phyloP scores from a whole-genome alignment of 2,329 filamentous ascomycete species.

The Nakataea oryzae region DNA sequence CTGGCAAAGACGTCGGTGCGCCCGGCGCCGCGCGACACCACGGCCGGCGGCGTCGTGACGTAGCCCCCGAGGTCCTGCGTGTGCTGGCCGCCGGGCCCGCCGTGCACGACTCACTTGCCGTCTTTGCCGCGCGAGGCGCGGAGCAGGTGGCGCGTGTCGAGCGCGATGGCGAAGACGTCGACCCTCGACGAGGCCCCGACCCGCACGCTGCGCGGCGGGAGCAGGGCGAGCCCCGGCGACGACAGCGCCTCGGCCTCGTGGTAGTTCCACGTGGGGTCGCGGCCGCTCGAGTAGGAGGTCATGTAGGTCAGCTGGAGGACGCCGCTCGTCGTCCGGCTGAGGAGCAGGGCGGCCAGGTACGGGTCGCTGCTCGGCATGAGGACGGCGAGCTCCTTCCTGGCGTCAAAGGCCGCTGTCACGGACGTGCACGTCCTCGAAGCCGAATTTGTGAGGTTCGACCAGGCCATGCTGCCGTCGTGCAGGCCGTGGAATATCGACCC shows the following conservation, averaged over 20 bases:
- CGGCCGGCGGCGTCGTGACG: not conserved
- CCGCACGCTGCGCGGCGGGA: not conserved
- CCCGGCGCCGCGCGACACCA: not conserved
- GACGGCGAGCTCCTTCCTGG: not conserved
- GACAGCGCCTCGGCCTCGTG: not conserved
- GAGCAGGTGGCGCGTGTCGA: not conserved
- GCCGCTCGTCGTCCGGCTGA: no score
- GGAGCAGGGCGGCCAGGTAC: not conserved
- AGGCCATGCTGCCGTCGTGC: not conserved
- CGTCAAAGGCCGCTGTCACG: not conserved
- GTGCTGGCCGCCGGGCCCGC: not conserved
- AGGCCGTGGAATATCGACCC: rapidly evolving
- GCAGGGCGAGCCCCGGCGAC: not conserved
- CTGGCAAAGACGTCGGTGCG: not conserved
- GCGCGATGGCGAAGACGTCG: not conserved
- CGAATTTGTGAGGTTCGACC: no score
- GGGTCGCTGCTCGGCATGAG: not conserved
- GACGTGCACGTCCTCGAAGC: no score
- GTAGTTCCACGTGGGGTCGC: not conserved
- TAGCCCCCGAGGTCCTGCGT: not conserved
- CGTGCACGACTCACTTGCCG: not conserved
- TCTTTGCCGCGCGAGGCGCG: not conserved
- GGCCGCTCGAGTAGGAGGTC: not conserved
- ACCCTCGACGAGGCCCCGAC: not conserved
- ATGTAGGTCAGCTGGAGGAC: not conserved